Conservation (phyloP, 2,329 filamentous ascomycete species). For the Alternaria arborescens region DNA sequence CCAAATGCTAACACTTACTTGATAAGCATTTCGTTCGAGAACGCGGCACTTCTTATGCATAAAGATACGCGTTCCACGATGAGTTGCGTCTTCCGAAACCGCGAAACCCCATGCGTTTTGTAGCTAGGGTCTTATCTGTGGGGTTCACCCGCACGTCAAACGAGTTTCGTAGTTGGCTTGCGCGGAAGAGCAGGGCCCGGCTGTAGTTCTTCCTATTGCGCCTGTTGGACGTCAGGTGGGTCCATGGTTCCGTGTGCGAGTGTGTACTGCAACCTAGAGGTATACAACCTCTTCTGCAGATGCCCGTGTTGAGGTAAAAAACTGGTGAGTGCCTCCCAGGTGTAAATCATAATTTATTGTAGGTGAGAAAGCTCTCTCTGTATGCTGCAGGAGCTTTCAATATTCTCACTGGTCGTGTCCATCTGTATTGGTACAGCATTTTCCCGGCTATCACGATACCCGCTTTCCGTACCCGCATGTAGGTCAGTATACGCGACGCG, state of each 20-base stretch:
- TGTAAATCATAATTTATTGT: background rate
- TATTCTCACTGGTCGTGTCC: background rate
- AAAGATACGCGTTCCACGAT: background rate
- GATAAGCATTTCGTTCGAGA: background rate
- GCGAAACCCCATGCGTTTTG: conserved; percentile 8
- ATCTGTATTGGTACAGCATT: background rate
- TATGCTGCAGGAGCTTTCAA: background rate
- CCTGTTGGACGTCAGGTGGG: background rate
- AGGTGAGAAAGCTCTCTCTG: background rate
- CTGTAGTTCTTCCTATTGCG: background rate
- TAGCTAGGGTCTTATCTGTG: background rate
- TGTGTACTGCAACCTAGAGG: background rate
- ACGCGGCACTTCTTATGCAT: background rate
- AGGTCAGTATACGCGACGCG: background rate
- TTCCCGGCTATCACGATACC: background rate
- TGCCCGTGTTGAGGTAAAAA: background rate
- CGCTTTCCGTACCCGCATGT: background rate
- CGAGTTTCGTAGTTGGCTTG: background rate
- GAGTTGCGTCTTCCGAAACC: conserved; percentile 6
- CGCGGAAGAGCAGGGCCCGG: background rate
- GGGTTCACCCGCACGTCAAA: conserved; percentile 1
- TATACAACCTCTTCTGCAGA: background rate
- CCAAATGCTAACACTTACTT: background rate
- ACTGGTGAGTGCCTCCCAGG: background rate
- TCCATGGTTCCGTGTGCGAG: background rate